Evolutionary conservation across 1,284 basidiomycete genomes (phyloP), one percentile per base, ranked within the genome.

Genomic region (Irpex lacteus): DNA sequence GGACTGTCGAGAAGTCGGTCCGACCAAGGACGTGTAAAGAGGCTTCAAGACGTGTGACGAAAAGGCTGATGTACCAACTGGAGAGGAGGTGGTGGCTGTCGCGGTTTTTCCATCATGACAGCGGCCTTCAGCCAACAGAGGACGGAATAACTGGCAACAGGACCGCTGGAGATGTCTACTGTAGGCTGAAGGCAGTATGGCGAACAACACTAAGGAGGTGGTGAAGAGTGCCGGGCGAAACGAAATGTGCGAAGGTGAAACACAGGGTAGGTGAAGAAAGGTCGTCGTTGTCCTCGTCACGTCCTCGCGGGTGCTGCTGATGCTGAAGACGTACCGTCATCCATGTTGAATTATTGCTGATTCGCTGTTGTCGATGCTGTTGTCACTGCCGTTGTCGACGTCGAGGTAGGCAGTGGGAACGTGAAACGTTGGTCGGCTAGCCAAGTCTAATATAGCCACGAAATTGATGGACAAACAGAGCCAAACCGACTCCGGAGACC

Each of bases 301-400:
- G 77, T 71, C 69, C 80, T 75, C 74, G 78, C 73, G 68, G 79
- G 26, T 26, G 26, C 72, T 74, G 86, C 79, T 83, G 84, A 87
- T 87, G 87, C 81, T 88, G 88, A 83, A 76, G 80, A 89, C 88
- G 88, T 90, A 90, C 88, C 88, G 85, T 90, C 88, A 87, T 90
- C 88, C 88, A 90, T 89, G 75, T 80, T 83, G 80, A 69, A 40
- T 60, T 37, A n/a, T 58, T 62, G 67, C 56, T 63, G 61, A 11
- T 15, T 56, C 18, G n/a, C 61, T 34, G 36, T 62, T 68, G 68
- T 44, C 40, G 65, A 63, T 52, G 69, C 18, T 44, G 66, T 40
- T 34, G 65, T 38, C 38, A 56, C 38, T 34, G 59, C 18, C 62
- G 62, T 66, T 58, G 67, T 61, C 61, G 67, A 53, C 44, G 58